These are phyloP conservation scores for Lycium barbarum DNA, from an alignment of 257 asterid genomes.

Conservation along the genomic window DNA sequence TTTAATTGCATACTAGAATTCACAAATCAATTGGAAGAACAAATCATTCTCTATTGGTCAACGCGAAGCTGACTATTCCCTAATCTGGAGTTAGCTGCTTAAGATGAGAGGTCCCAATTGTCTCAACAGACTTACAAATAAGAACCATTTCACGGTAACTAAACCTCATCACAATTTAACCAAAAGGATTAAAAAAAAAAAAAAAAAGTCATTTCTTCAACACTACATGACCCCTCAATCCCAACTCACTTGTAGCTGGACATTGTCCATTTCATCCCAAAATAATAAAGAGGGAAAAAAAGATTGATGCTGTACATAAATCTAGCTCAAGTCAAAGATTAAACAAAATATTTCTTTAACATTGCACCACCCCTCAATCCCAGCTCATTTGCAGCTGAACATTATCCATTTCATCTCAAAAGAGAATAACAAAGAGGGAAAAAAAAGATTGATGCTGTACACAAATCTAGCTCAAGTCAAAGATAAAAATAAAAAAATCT, in stretches of 20 bases:
- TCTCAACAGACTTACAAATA: neutral
- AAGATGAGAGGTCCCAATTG: neutral
- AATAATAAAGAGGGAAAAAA: neutral
- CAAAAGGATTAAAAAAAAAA: too few relatives aligned
- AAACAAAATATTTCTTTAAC: too few relatives aligned
- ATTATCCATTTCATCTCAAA: too few relatives aligned
- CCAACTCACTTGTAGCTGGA: slow-evolving; percentile 2
- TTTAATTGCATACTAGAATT: neutral
- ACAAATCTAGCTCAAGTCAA: too few relatives aligned
- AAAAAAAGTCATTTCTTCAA: neutral
- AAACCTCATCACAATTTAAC: neutral
- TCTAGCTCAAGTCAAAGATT: neutral
- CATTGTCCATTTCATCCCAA: neutral
- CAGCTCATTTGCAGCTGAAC: too few relatives aligned
- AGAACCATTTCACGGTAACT: neutral
- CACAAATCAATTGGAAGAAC: neutral
- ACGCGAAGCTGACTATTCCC: neutral
- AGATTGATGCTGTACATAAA: neutral
- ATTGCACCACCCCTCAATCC: too few relatives aligned
- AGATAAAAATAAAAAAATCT: too few relatives aligned
- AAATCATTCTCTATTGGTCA: neutral
- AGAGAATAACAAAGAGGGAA: too few relatives aligned
- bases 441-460: too few relatives aligned
- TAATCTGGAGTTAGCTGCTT: neutral
- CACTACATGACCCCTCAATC: neutral